Evolutionary conservation across 176 grass and related monocot species (phyloP).

Genomic region (Alopecurus myosuroides): DNA sequence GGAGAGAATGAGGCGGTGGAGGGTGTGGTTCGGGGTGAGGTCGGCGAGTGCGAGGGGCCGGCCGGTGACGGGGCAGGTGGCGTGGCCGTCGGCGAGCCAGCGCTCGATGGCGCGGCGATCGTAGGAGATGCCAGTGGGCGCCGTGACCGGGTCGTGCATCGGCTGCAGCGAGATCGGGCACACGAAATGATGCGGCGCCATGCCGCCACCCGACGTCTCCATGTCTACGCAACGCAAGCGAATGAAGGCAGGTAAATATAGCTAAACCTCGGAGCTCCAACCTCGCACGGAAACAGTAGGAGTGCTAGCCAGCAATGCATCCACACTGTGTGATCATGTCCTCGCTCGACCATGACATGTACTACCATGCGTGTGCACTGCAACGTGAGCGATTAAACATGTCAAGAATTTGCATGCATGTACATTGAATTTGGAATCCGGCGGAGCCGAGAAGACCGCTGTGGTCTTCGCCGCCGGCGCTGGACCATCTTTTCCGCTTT

Average conservation of each 20-base stretch:
- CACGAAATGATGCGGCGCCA: conserved; percentile 33
- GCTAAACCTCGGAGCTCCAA: not conserved
- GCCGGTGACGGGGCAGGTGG: conserved; percentile 54
- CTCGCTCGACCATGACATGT: not conserved
- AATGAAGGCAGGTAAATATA: not conserved
- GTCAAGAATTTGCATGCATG: not conserved
- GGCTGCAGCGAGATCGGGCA: conserved; percentile 62
- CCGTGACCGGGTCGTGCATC: conserved; percentile 59
- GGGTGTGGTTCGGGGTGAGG: conserved; percentile 68
- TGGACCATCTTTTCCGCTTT: not conserved
- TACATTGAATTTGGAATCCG: not conserved
- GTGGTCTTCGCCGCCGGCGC: not conserved
- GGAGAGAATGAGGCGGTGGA: conserved; percentile 48
- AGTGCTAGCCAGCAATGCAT: not conserved
- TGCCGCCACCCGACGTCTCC: conserved; percentile 17
- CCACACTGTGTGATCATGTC: not conserved
- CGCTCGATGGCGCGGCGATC: conserved; percentile 56
- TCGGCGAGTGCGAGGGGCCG: conserved; percentile 26
- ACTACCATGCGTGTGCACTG: not conserved
- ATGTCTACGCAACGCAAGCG: not conserved
- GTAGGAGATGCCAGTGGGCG: conserved; percentile 66
- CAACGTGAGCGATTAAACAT: not conserved
- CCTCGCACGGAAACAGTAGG: not conserved
- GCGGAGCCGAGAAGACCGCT: not conserved
- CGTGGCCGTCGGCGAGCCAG: conserved; percentile 53